Conservation (phyloP, 148 eudicot species). For the Dianthus caryophyllus region DNA sequence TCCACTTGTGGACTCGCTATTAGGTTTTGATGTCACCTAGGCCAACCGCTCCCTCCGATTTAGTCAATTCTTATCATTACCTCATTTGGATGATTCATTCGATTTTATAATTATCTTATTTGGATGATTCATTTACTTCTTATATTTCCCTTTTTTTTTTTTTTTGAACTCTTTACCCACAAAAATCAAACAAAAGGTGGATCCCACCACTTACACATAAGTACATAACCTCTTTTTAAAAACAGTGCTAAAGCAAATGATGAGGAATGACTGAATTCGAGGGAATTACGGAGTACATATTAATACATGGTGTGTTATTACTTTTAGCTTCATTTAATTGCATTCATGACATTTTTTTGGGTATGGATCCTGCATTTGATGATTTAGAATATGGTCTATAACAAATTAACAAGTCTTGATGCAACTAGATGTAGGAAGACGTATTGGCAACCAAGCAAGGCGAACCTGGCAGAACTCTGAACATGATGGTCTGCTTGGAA, state of each 20-base stretch:
- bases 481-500: constrained; percentile 98
- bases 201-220: too few relatives aligned
- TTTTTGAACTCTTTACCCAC: too few relatives aligned
- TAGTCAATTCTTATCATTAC: too few relatives aligned
- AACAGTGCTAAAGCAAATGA: too few relatives aligned
- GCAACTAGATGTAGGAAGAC: constrained; percentile 67
- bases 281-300: too few relatives aligned
- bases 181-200: too few relatives aligned
- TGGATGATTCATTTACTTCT: too few relatives aligned
- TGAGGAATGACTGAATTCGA: too few relatives aligned
- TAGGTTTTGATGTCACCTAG: background rate
- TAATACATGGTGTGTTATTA: background rate
- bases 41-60: background rate
- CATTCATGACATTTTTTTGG: background rate
- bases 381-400: background rate
- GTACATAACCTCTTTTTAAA: too few relatives aligned
- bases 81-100: too few relatives aligned
- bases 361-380: background rate
- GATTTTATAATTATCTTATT: too few relatives aligned
- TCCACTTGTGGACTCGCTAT: background rate
- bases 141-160: too few relatives aligned
- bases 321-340: background rate
- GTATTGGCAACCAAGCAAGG: constrained; percentile 49
- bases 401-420: constrained; percentile 8
- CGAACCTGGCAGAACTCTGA: constrained; percentile 76